Evolutionary conservation across 176 grass and related monocot species (phyloP).

Genomic region (Phoenix dactylifera): DNA sequence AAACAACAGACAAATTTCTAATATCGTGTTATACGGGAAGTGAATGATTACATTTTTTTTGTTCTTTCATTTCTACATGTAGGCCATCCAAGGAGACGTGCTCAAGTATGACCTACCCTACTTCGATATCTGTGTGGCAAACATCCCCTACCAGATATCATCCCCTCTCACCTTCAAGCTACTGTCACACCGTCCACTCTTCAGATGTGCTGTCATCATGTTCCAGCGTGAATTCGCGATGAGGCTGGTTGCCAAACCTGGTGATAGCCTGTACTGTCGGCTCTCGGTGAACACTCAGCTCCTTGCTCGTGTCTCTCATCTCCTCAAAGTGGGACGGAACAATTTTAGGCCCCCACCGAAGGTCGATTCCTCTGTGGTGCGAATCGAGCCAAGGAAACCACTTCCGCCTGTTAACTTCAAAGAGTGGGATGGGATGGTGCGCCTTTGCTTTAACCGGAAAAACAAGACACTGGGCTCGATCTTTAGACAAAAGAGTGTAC

Average conservation of each 20-base stretch:
- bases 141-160: conserved; percentile 93
- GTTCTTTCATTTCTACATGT: neutral
- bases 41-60: neutral
- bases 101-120: conserved; percentile 91
- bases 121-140: conserved; percentile 93
- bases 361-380: conserved; percentile 86
- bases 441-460: conserved; percentile 73
- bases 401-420: conserved; percentile 85
- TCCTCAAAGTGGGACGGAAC: conserved; percentile 78
- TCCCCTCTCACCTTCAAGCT: conserved; percentile 89
- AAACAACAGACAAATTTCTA: too few species aligned
- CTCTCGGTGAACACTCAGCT: conserved; percentile 92
- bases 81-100: conserved; percentile 96
- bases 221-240: conserved; percentile 91
- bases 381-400: conserved; percentile 77
- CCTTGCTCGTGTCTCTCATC: conserved; percentile 73
- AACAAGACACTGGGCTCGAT: conserved; percentile 81
- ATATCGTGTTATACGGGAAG: too few species aligned
- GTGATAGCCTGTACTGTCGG: conserved; percentile 80
- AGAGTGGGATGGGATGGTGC: conserved; percentile 80
- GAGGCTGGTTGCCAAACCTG: conserved; percentile 78
- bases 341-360: conserved; percentile 91
- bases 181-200: conserved; percentile 68
- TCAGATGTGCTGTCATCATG: conserved; percentile 95
- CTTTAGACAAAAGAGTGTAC: conserved; percentile 69